Conservation (phyloP, 768 basidiomycete genomes). For the Phaeotremella skinneri region DNA sequence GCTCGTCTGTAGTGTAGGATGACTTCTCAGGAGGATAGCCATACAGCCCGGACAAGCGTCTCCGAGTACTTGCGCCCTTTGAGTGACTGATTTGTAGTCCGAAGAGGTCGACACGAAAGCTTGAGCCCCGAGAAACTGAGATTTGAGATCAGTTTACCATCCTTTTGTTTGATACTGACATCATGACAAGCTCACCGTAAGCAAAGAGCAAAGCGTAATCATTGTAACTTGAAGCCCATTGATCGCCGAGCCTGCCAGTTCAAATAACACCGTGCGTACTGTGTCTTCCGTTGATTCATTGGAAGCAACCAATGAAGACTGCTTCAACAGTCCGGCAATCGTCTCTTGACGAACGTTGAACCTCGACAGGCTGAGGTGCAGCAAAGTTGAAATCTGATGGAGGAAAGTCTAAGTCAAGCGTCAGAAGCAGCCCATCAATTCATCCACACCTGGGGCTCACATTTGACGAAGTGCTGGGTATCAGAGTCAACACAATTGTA, state of each 20-base stretch:
- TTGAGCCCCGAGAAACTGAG: constrained; percentile 15
- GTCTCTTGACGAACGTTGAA: constrained; percentile 23
- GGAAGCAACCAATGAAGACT: constrained; percentile 12
- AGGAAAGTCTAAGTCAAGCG: constrained; percentile 19
- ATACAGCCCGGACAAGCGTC: constrained; percentile 25
- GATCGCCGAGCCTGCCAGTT: constrained; percentile 20
- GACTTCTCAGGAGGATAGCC: constrained; percentile 22
- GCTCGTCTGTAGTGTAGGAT: constrained; percentile 13
- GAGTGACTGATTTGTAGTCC: neutral
- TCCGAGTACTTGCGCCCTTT: constrained; percentile 9
- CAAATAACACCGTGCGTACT: constrained; percentile 21
- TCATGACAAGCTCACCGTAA: constrained; percentile 15
- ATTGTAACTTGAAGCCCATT: constrained; percentile 23
- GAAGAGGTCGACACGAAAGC: constrained; percentile 8
- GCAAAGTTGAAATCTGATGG: constrained; percentile 35
- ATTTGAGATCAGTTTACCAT: neutral
- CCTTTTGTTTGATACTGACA: neutral
- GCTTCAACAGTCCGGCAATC: constrained; percentile 7
- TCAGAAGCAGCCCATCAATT: neutral
- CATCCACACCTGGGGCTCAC: constrained; percentile 1
- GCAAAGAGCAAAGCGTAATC: constrained; percentile 19
- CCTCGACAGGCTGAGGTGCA: constrained; percentile 26
- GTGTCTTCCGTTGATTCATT: constrained; percentile 23
- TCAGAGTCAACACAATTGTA: constrained; percentile 12
- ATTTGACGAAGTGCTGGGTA: neutral